phyloP scores from a whole-genome alignment of 2,329 filamentous ascomycete genomes.

The Boeremia exigua region DNA sequence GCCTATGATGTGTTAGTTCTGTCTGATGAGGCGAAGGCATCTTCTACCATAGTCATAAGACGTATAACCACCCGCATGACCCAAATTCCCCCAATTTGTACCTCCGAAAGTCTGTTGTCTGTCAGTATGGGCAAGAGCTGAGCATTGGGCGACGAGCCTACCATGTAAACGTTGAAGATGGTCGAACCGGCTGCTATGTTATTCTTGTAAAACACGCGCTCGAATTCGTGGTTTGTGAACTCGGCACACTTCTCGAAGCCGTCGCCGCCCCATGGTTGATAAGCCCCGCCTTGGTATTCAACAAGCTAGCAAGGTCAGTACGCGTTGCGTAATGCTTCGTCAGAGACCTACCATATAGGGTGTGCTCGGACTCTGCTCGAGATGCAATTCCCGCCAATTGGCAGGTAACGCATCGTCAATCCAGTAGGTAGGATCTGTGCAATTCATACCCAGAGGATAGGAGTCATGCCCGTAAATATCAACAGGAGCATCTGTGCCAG shows the following conservation, averaged over 20 bases:
- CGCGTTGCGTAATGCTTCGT: not conserved
- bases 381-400: constrained; percentile 59
- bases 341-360: constrained; percentile 57
- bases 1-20: constrained; percentile 20
- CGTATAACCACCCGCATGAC: constrained; percentile 63
- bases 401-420: constrained; percentile 61
- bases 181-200: constrained; percentile 67
- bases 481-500: constrained; percentile 61
- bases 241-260: constrained; percentile 70
- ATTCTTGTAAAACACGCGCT: constrained; percentile 79
- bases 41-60: constrained; percentile 61
- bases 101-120: constrained; percentile 66
- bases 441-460: constrained; percentile 67
- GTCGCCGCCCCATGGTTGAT: constrained; percentile 73
- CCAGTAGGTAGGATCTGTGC: constrained; percentile 66
- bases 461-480: constrained; percentile 70
- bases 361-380: constrained; percentile 65
- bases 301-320: constrained; percentile 44
- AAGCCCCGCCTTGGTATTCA: constrained; percentile 71
- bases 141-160: constrained; percentile 1
- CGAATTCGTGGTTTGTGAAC: constrained; percentile 73
- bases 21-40: too few relatives aligned
- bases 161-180: constrained; percentile 76
- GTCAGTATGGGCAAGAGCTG: not conserved
- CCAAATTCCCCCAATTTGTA: constrained; percentile 82